Conservation (phyloP, 2,329 filamentous ascomycete species). For the Pseudogymnoascus sp. region DNA sequence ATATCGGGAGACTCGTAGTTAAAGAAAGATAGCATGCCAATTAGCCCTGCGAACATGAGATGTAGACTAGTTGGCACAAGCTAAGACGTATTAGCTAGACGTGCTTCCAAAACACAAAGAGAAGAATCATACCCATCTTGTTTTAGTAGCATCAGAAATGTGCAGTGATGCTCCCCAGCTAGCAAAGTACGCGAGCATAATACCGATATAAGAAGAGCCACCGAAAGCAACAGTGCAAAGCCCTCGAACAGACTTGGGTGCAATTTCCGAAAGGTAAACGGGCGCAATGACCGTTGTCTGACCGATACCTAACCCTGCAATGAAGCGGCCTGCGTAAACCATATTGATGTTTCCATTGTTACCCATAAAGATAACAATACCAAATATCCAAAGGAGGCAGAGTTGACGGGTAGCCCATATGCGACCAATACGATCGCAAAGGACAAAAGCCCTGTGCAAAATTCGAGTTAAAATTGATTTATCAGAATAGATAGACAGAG, state of each 20-base stretch:
- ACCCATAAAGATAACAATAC: slow-evolving; percentile 29
- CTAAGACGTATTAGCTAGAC: slow-evolving; percentile 34
- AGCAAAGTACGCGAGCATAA: slow-evolving; percentile 24
- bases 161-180: slow-evolving; percentile 23
- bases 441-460: slow-evolving; percentile 9
- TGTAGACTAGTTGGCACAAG: slow-evolving; percentile 68
- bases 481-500: not conserved
- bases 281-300: slow-evolving; percentile 18
- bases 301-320: slow-evolving; percentile 37
- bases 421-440: slow-evolving; percentile 26
- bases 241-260: slow-evolving; percentile 21
- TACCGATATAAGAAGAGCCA: slow-evolving; percentile 21
- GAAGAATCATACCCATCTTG: not conserved
- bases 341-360: slow-evolving; percentile 21
- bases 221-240: slow-evolving; percentile 23
- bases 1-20: slow-evolving; percentile 63
- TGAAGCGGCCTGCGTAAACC: slow-evolving; percentile 35
- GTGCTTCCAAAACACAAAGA: not conserved
- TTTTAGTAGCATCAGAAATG: slow-evolving; percentile 27
- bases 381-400: slow-evolving; percentile 21
- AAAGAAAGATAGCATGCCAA: slow-evolving; percentile 62
- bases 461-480: not conserved
- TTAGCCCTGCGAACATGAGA: slow-evolving; percentile 68
- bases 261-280: slow-evolving; percentile 16
- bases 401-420: slow-evolving; percentile 23